phyloP scores from a whole-genome alignment of 2,329 filamentous ascomycete genomes.

The Cyphellophora attinorum region DNA sequence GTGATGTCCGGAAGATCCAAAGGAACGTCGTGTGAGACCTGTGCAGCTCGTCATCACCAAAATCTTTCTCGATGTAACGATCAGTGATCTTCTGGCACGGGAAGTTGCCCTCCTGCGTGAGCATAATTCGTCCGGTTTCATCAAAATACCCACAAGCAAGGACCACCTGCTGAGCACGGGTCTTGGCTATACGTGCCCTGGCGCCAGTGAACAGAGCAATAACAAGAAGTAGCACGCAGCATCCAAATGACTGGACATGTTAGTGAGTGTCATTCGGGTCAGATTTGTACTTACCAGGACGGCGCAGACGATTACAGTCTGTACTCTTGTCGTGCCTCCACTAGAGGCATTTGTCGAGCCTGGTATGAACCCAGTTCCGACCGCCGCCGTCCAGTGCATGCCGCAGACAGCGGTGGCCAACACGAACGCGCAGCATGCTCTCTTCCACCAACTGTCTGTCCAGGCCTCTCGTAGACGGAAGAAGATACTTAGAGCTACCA shows the following conservation, averaged over 20 bases:
- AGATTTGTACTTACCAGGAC: conserved; percentile 53
- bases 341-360: conserved; percentile 31
- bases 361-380: conserved; percentile 54
- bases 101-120: conserved; percentile 33
- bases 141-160: conserved; percentile 36
- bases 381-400: conserved; percentile 77
- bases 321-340: conserved; percentile 37
- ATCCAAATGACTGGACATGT: conserved; percentile 45
- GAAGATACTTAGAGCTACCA: conserved; percentile 62
- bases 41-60: conserved; percentile 65
- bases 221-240: conserved; percentile 50
- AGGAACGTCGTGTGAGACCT: conserved; percentile 71
- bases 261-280: too few species aligned
- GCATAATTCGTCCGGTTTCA: conserved; percentile 33
- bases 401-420: conserved; percentile 68
- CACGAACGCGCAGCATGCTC: conserved; percentile 54
- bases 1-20: conserved; percentile 76
- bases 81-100: conserved; percentile 62
- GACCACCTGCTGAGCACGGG: conserved; percentile 52
- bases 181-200: conserved; percentile 44
- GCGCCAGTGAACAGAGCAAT: conserved; percentile 47
- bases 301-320: conserved; percentile 64
- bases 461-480: conserved; percentile 68
- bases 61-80: conserved; percentile 58
- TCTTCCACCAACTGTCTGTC: conserved; percentile 71